Evolutionary conservation across 495 filamentous ascomycete genomes (phyloP).

Genomic region (Cenococcum geophilum): DNA sequence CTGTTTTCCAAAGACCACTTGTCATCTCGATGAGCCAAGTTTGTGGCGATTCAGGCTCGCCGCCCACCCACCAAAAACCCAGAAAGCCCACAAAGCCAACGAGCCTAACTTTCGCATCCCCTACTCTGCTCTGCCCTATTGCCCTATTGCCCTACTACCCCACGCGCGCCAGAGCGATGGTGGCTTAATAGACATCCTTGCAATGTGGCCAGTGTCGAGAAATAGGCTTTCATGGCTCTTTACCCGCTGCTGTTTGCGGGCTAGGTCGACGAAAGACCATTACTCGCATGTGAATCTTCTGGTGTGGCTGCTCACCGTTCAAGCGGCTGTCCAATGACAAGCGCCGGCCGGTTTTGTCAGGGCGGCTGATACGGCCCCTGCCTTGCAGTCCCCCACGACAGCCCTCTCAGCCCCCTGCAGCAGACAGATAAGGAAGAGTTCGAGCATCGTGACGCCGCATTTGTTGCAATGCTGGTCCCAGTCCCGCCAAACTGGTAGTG

Average conservation of each 20-base stretch:
- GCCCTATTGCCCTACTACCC: not conserved
- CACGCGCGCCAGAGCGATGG: not conserved
- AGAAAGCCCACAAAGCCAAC: too few species aligned
- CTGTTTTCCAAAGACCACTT: too few species aligned
- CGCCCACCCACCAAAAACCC: not conserved
- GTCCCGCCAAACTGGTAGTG: not conserved
- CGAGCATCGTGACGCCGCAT: not conserved
- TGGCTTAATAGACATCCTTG: not conserved
- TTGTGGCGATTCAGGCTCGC: not conserved
- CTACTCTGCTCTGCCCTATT: too few species aligned
- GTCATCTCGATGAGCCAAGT: not conserved
- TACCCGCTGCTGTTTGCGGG: not conserved
- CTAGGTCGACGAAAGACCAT: not conserved
- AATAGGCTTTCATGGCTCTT: not conserved
- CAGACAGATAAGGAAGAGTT: not conserved
- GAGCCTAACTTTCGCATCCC: not conserved
- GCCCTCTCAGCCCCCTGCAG: not conserved
- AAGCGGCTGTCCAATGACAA: not conserved
- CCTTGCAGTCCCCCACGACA: not conserved
- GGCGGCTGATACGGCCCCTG: not conserved
- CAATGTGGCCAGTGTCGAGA: not conserved
- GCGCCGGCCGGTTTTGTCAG: constrained; percentile 6
- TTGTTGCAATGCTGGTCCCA: not conserved
- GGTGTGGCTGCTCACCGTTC: constrained; percentile 10
- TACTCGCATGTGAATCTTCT: not conserved